Evolutionary conservation across 2,329 filamentous ascomycete species (phyloP), one percentile per base, ranked within the genome.

Genomic region (Ploettnerulaceae sp.): DNA sequence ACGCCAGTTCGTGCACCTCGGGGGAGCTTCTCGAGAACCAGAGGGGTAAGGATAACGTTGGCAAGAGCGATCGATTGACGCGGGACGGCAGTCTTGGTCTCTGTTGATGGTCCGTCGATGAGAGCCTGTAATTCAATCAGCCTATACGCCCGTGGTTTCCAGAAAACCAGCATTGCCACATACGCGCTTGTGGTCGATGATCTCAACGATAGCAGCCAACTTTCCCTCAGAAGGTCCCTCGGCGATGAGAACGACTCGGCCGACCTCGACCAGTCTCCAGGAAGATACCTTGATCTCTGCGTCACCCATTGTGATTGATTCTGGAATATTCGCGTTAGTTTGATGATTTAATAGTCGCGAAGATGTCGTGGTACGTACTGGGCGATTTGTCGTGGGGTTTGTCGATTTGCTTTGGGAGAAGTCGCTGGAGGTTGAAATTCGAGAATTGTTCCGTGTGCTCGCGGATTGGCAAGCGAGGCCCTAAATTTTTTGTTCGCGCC

Each of bases 121-220:
- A 98, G 84, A 74, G 89, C 88, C 93, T 98, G 71, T 57, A 65
- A 56, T 31, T 42, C 22, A 52, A 51, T 64, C 52, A 60, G 51
- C 58, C 54, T 56, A 56, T 50, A 48, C 7, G 29, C 47, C 43
- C 48, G 21, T 31, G 25, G 15, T 26, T 47, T n/a, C 42, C 9
- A 32, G 36, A 29, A 22, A 24, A 26, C 18, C 25, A 34, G 11
- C 26, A 52, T 41, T 44, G 33, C 15, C 69, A 89, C 93, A 71
- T 95, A 98, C 93, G 76, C 93, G 89, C 83, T 95, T 96, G 86
- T 98, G 91, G 77, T 98, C 93, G 77, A 98, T 93, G 74, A 98
- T 97, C 84, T 98, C 91, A 74, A 95, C 89, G 68, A 98, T 91
- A 66, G 84, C 77, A 67, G 90, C 94, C 66, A 97, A 82, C 71